phyloP scores from a whole-genome alignment of 148 eudicot species.

The Selenicereus undatus region DNA sequence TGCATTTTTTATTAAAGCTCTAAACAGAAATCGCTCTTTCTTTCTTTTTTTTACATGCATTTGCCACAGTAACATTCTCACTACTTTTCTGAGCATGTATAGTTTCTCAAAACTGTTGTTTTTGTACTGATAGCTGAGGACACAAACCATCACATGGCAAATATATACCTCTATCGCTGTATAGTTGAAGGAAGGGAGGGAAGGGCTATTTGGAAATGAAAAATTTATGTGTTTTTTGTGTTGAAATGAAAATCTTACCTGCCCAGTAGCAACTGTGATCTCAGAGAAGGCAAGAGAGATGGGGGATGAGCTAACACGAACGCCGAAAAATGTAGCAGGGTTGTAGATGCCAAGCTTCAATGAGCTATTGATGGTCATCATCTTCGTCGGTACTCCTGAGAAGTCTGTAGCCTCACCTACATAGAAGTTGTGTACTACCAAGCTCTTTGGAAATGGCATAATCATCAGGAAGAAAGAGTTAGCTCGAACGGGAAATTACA shows the following conservation, averaged over 20 bases:
- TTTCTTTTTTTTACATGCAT: too few relatives aligned
- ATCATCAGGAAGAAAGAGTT: background rate
- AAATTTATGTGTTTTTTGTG: background rate
- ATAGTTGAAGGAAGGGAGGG: background rate
- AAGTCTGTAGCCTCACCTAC: slow-evolving; percentile 67
- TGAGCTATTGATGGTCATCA: slow-evolving; percentile 63
- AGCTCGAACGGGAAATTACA: too few relatives aligned
- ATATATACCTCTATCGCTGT: background rate
- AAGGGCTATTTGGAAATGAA: background rate
- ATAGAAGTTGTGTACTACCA: slow-evolving; percentile 51
- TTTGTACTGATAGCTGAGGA: too few relatives aligned
- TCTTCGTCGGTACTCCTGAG: slow-evolving; percentile 75
- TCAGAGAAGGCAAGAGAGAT: slow-evolving; percentile 65
- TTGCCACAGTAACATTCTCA: too few relatives aligned
- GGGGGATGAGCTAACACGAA: slow-evolving; percentile 73
- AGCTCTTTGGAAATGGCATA: slow-evolving; percentile 52
- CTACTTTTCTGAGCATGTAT: too few relatives aligned
- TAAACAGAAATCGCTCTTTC: too few relatives aligned
- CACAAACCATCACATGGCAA: too few relatives aligned
- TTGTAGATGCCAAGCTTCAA: slow-evolving; percentile 66
- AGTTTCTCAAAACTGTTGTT: too few relatives aligned
- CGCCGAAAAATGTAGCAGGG: slow-evolving; percentile 90
- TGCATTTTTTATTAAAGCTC: too few relatives aligned
- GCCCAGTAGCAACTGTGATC: slow-evolving; percentile 74
- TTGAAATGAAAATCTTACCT: slow-evolving; percentile 38